A percentile compares a stretch with the other conserved stretches of the same genome.
These are phyloP conservation scores for Cyberlindnera maritima DNA, from an alignment of 805 yeast species.

Conservation along the genomic window DNA sequence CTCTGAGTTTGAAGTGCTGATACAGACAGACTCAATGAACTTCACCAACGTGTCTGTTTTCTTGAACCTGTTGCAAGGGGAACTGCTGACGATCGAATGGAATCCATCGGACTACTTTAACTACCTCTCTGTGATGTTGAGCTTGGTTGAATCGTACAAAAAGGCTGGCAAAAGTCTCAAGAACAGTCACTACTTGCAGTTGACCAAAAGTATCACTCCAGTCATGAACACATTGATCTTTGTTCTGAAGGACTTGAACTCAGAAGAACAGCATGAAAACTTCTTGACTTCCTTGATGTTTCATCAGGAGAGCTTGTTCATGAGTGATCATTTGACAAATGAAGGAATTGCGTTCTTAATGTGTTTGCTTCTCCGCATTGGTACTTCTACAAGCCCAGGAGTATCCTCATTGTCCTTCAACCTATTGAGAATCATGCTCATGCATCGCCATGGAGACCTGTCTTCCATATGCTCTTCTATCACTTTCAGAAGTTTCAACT, in stretches of 20 bases:
- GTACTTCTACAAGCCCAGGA: constrained; percentile 12
- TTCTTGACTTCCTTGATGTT: constrained; percentile 30
- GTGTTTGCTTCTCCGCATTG: constrained; percentile 24
- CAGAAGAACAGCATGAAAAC: constrained; percentile 28
- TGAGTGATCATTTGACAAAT: constrained; percentile 31
- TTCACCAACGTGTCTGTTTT: constrained; percentile 23
- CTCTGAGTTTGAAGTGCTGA: constrained; percentile 22
- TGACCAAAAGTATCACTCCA: constrained; percentile 17
- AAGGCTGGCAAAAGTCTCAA: constrained; percentile 16
- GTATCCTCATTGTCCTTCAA: constrained; percentile 27
- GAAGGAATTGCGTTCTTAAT: constrained; percentile 35
- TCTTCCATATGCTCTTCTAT: constrained; percentile 27
- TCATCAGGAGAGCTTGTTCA: constrained; percentile 31
- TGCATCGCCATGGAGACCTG: constrained; percentile 32
- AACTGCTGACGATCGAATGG: constrained; percentile 26
- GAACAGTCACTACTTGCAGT: constrained; percentile 17
- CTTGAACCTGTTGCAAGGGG: constrained; percentile 19
- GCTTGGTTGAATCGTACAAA: constrained; percentile 23
- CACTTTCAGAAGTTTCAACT: constrained; percentile 22
- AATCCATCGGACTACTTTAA: constrained; percentile 26
- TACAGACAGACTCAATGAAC: constrained; percentile 20
- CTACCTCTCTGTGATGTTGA: constrained; percentile 23
- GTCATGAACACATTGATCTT: constrained; percentile 19
- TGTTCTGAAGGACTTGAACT: constrained; percentile 19
- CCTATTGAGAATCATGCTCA: constrained; percentile 31